These are phyloP conservation scores for Pyrenophora seminiperda DNA, from an alignment of 2,329 filamentous ascomycete genomes.

Conservation along the genomic window DNA sequence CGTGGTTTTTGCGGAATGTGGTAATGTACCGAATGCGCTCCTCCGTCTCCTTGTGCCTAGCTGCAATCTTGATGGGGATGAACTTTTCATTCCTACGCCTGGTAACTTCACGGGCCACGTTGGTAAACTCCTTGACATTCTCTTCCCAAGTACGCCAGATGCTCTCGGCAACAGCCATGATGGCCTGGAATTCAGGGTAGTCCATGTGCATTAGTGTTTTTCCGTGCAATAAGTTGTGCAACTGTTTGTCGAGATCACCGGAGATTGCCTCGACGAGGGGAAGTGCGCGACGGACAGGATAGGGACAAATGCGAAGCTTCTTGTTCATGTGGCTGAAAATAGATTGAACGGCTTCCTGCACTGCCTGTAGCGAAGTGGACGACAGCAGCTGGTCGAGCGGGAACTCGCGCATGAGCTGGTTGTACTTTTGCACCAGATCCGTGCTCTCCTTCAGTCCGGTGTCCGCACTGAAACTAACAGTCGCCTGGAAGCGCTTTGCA, in stretches of 20 bases:
- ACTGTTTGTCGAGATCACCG: conserved; percentile 81
- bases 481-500: conserved; percentile 97
- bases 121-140: conserved; percentile 95
- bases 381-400: conserved; percentile 93
- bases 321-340: conserved; percentile 97
- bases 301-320: conserved; percentile 94
- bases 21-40: conserved; percentile 90
- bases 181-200: conserved; percentile 83
- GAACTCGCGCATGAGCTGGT: conserved; percentile 97
- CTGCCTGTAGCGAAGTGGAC: conserved; percentile 84
- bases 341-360: conserved; percentile 83
- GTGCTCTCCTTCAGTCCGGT: conserved; percentile 95
- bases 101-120: conserved; percentile 93
- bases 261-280: conserved; percentile 98
- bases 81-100: conserved; percentile 95
- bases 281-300: conserved; percentile 87
- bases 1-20: conserved; percentile 95
- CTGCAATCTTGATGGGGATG: conserved; percentile 94
- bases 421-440: conserved; percentile 94
- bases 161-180: conserved; percentile 81
- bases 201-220: conserved; percentile 89
- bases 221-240: conserved; percentile 85
- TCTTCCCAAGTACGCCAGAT: conserved; percentile 96
- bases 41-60: conserved; percentile 86
- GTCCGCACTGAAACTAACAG: conserved; percentile 94